Evolutionary conservation across 352 stramenopile species (phyloP), one percentile per base, ranked within the genome.

Genomic region (Halophytophthora polymorphica): DNA sequence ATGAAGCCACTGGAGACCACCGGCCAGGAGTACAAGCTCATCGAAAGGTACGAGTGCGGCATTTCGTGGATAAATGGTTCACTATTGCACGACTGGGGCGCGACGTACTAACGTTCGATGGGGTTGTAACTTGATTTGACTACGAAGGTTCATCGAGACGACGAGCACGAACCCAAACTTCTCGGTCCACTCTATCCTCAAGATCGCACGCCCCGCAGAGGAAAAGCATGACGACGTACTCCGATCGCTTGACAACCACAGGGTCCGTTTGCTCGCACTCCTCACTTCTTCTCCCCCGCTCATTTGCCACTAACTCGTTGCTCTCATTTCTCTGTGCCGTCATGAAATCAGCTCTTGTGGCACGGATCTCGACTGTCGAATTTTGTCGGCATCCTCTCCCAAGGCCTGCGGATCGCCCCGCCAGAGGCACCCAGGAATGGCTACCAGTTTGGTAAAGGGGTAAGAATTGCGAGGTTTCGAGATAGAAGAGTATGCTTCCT

Each of bases 401-500:
- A 89, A 40, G 81, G 78, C 6, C 56, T 93, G 7, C 77, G 77
- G 3, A 77, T 92, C 33, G 78, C 83, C 29, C 81, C 83, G 2
- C 73, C 78, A 2, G 79, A 89, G 46, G 78, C 73, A 8, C 78
- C 76, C 0, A 56, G 56, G n/a, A 81, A 74, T n/a, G 83, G 81
- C 33, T 88, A 84, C 53, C 65, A 65, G 31, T 90, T 88, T 42
- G 83, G 81, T 38, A 89, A 86, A 61, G 83, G 83, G 33, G 66
- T 81, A 65, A 15, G 64, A 11, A 28, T 15, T 17, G 25, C 48
- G 25, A 28, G 7, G 11, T 22, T n/a, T 49, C 13, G 19, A 17
- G 19, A 22, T n/a, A 36, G 10, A 35, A 17, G 31, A 17, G 2
- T 23, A 6, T 6, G 34, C 6, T 47, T 13, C 22, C 7, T 35